A percentile compares a stretch with the other conserved stretches of the same genome.
phyloP scores from a whole-genome alignment of 805 yeast genomes.

The Starmerella stellata region DNA sequence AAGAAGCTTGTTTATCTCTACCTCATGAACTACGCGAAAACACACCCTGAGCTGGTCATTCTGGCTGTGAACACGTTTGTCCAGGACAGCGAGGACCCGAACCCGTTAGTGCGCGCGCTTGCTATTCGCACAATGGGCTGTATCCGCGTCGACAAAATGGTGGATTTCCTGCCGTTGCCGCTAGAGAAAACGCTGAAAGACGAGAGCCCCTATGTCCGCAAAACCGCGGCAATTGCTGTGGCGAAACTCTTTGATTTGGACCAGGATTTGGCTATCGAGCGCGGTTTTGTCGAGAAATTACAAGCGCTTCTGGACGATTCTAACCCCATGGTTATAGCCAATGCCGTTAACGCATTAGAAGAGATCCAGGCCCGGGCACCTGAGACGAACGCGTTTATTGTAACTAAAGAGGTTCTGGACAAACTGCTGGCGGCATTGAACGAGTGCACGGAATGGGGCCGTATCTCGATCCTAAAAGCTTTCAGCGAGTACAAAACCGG shows the following conservation, averaged over 20 bases:
- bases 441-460: constrained; percentile 98
- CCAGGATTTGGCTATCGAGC: constrained; percentile 62
- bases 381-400: constrained; percentile 30
- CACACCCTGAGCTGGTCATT: constrained; percentile 88
- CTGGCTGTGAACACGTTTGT: constrained; percentile 95
- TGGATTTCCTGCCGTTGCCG: constrained; percentile 86
- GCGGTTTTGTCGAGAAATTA: constrained; percentile 61
- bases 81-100: constrained; percentile 84
- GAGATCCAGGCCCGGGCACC: constrained; percentile 63
- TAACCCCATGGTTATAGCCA: constrained; percentile 95
- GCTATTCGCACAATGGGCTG: constrained; percentile 99
- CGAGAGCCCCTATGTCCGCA: constrained; percentile 92
- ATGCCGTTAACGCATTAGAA: constrained; percentile 67
- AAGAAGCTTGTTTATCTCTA: constrained; percentile 88
- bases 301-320: constrained; percentile 57
- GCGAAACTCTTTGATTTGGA: constrained; percentile 83
- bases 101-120: constrained; percentile 85
- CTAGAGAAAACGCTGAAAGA: constrained; percentile 67
- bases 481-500: constrained; percentile 49
- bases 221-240: constrained; percentile 93
- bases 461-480: constrained; percentile 73
- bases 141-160: constrained; percentile 85
- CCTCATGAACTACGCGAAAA: constrained; percentile 91
- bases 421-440: constrained; percentile 68
- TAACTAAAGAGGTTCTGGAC: constrained; percentile 26